A percentile compares a stretch with the other conserved stretches of the same genome.
Evolutionary conservation across 495 filamentous ascomycete genomes (phyloP).

Genomic region (Pseudomonodictys pantanalensis): DNA sequence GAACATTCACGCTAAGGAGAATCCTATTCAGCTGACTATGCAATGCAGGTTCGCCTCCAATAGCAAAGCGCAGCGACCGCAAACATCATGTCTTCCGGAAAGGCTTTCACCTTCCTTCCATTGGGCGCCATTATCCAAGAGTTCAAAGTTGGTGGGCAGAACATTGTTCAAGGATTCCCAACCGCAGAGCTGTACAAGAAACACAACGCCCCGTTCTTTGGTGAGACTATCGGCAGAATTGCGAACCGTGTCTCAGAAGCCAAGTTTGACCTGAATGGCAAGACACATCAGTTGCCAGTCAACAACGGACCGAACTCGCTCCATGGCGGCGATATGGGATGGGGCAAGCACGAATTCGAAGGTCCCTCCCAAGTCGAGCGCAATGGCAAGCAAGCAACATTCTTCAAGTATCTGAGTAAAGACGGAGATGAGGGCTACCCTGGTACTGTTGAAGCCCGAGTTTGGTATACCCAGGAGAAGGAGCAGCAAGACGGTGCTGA

Average conservation of each 20-base stretch:
- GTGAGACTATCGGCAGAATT: slow-evolving; percentile 88
- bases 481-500: slow-evolving; percentile 55
- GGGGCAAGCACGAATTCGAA: slow-evolving; percentile 80
- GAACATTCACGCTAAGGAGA: too few species aligned
- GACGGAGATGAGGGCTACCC: slow-evolving; percentile 87
- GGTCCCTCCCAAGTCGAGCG: slow-evolving; percentile 65
- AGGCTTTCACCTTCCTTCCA: slow-evolving; percentile 64
- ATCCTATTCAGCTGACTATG: not conserved
- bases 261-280: slow-evolving; percentile 70
- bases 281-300: slow-evolving; percentile 60
- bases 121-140: slow-evolving; percentile 86
- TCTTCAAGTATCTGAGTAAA: slow-evolving; percentile 68
- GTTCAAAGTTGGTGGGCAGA: slow-evolving; percentile 68
- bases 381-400: slow-evolving; percentile 69
- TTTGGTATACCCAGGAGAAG: slow-evolving; percentile 74
- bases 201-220: slow-evolving; percentile 76
- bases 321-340: slow-evolving; percentile 78
- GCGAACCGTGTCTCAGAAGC: slow-evolving; percentile 82
- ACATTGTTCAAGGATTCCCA: slow-evolving; percentile 86
- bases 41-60: not conserved
- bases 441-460: slow-evolving; percentile 71
- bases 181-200: slow-evolving; percentile 66
- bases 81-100: not conserved
- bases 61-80: not conserved
- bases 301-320: slow-evolving; percentile 79